phyloP scores from a whole-genome alignment of 495 filamentous ascomycete genomes.

The Staphylotrichum tortipilum region DNA sequence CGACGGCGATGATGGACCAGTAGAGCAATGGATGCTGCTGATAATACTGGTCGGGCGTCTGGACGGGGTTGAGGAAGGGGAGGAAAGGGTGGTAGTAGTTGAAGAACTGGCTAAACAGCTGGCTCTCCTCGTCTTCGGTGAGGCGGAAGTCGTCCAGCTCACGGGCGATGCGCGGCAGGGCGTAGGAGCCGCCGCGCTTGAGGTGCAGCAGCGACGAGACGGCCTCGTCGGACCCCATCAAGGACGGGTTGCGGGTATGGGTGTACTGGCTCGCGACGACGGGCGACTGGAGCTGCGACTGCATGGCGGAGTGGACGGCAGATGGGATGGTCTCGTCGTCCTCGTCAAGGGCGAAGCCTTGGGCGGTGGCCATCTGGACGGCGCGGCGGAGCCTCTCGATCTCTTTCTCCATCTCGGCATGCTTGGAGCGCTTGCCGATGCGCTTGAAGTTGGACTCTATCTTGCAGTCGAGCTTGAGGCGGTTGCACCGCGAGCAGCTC shows the following conservation, averaged over 20 bases:
- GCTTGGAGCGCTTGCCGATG: slow-evolving; percentile 79
- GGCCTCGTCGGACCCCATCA: slow-evolving; percentile 78
- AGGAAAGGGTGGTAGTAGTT: slow-evolving; percentile 76
- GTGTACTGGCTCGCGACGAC: slow-evolving; percentile 48
- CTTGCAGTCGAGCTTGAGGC: slow-evolving; percentile 78
- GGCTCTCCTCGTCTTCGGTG: slow-evolving; percentile 58
- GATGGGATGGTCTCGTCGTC: slow-evolving; percentile 28
- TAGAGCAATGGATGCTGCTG: slow-evolving; percentile 68
- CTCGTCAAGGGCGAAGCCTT: slow-evolving; percentile 44
- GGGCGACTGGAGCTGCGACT: slow-evolving; percentile 47
- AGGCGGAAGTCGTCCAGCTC: slow-evolving; percentile 69
- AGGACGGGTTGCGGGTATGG: slow-evolving; percentile 45
- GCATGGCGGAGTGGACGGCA: slow-evolving; percentile 20
- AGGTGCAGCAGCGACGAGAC: slow-evolving; percentile 76
- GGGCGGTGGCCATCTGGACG: slow-evolving; percentile 40
- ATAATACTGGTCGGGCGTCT: slow-evolving; percentile 66
- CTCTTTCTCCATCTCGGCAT: slow-evolving; percentile 89
- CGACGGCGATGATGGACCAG: slow-evolving; percentile 79
- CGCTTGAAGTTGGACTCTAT: slow-evolving; percentile 94
- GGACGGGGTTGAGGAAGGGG: slow-evolving; percentile 65
- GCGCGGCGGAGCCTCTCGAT: slow-evolving; percentile 49
- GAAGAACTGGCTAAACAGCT: slow-evolving; percentile 78
- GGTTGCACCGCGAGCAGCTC: slow-evolving; percentile 74
- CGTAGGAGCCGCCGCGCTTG: slow-evolving; percentile 48
- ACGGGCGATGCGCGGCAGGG: slow-evolving; percentile 40